These are phyloP conservation scores for Chlorella sp. DNA, from an alignment of 139 green algal species.

Conservation along the genomic window DNA sequence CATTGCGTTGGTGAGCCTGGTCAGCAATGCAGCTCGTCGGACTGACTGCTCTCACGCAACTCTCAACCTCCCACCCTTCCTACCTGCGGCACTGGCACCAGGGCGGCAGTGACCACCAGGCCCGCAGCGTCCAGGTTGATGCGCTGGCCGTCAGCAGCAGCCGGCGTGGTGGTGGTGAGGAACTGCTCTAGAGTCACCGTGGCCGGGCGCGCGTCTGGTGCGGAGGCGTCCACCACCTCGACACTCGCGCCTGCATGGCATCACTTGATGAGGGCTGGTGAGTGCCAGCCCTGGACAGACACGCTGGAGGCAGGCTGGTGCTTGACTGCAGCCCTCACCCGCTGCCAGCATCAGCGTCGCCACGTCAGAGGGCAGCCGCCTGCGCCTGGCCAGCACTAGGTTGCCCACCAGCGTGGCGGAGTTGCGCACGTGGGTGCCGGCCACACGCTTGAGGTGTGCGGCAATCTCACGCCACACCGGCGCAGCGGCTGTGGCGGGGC, in stretches of 20 bases:
- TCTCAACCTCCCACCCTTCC: no score
- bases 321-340: slow-evolving; percentile 19
- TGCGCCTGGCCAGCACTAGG: slow-evolving; percentile 33
- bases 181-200: no score
- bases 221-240: slow-evolving; percentile 7
- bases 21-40: no score
- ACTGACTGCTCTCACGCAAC: no score
- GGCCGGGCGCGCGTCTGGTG: no score
- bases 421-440: slow-evolving; percentile 57
- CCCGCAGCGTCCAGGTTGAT: neutral
- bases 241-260: slow-evolving; percentile 14
- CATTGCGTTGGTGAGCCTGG: neutral
- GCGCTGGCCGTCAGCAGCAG: no score
- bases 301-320: no score
- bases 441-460: slow-evolving; percentile 44
- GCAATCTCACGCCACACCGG: slow-evolving; percentile 13
- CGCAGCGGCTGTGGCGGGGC: no score
- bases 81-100: slow-evolving; percentile 7
- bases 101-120: slow-evolving; percentile 1
- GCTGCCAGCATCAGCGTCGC: slow-evolving; percentile 43
- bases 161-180: no score
- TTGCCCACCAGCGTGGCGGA: slow-evolving; percentile 65
- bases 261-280: no score
- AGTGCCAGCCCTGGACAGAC: no score
- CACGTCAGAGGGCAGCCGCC: slow-evolving; percentile 48